Base-by-base conservation (phyloP, 805 yeast genomes). In the Candida pseudoglaebosa region DNA sequence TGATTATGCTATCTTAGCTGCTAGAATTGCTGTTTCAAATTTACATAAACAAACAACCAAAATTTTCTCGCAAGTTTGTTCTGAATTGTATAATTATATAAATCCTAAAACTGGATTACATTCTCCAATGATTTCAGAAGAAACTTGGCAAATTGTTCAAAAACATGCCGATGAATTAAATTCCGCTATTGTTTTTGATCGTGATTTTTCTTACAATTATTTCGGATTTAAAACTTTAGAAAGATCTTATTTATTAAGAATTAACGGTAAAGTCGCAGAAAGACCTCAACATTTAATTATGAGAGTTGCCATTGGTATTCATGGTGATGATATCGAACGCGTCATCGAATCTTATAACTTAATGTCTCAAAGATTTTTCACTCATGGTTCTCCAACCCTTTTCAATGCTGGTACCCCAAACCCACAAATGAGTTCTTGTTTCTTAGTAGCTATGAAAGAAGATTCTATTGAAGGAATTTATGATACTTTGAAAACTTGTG, bases 1-100 rank as follows among this genome's bases (percentile, higher is more conserved):
- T n/a, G 98, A 93, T 67, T 90, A 91, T 54, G 96, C 97, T 19
- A 80, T 82, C 31, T 73, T 89, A 52, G 97, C 97, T 39, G 97
- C 98, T 24, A 82, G 99, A 69, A 84, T 91, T 44, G 97, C 98
- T 15, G 82, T 93, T 39, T 86, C 96, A 30, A 88, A 88, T 62
- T 73, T 93, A 57, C 97, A 91, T 71, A 90, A 90, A 67, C 95
- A 89, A 67, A 90, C 97, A 38, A 84, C 88, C 44, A 84, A 85
- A 63, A 84, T 75, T 55, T 91, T 85, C 53, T 82, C 95, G 28
- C 80, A 79, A 51, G 95, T 88, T 35, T 67, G 85, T 39, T 74
- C 75, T 44, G 82, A 82, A 42, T 71, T 91, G 50, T 88, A 80
- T 63, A 72, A 72, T 47, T 91, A 88, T 59, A 70, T 83, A 48